Conservation (phyloP, 768 basidiomycete genomes). For the Auricularia auricula-judae region DNA sequence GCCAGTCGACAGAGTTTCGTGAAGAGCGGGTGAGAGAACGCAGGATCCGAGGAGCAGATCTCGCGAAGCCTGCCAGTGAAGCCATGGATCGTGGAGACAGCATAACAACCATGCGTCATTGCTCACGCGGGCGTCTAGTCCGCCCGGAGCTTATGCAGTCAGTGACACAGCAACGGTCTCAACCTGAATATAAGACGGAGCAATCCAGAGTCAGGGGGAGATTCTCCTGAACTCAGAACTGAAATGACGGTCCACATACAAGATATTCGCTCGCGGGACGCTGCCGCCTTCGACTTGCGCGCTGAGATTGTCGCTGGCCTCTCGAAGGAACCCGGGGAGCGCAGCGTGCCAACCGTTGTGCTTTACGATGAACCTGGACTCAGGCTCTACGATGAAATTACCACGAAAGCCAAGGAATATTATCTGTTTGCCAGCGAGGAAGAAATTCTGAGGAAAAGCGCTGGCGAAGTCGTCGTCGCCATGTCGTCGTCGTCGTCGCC, state of each 20-base stretch:
- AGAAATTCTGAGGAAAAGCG: constrained; percentile 62
- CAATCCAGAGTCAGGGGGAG: too few relatives aligned
- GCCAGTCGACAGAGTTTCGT: too few relatives aligned
- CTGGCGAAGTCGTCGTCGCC: constrained; percentile 58
- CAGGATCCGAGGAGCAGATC: too few relatives aligned
- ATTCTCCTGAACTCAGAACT: too few relatives aligned
- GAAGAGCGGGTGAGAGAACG: too few relatives aligned
- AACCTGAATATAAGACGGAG: too few relatives aligned
- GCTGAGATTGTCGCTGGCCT: constrained; percentile 44
- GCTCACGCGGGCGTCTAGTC: too few relatives aligned
- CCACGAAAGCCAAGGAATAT: constrained; percentile 68
- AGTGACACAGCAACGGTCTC: too few relatives aligned
- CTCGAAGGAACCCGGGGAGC: constrained; percentile 38
- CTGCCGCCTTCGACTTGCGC: background rate
- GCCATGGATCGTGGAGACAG: too few relatives aligned
- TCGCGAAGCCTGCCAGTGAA: too few relatives aligned
- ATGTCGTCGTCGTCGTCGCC: constrained; percentile 38
- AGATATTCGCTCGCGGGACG: background rate
- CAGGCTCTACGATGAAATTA: constrained; percentile 76
- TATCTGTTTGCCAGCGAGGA: constrained; percentile 88
- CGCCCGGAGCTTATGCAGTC: too few relatives aligned
- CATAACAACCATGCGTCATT: too few relatives aligned
- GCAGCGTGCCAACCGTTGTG: constrained; percentile 67
- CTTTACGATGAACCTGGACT: constrained; percentile 84
- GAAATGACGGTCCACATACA: background rate